Evolutionary conservation across 441 rosid species (phyloP).

Genomic region (Pelargonium australe): DNA sequence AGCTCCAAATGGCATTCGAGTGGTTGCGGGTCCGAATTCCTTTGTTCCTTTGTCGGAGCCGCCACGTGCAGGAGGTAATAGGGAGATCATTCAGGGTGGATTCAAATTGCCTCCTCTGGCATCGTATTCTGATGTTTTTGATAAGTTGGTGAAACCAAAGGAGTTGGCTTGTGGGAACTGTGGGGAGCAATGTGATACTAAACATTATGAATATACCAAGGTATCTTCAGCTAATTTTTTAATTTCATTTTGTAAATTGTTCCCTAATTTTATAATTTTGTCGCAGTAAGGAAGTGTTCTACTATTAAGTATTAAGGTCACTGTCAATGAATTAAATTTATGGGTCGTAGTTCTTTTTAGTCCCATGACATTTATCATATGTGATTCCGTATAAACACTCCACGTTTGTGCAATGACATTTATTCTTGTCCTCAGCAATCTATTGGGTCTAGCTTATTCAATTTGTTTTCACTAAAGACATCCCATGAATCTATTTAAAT

Average conservation of each 20-base stretch:
- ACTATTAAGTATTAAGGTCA: background rate
- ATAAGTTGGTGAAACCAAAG: conserved; percentile 30
- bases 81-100: conserved; percentile 26
- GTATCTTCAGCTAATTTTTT: conserved; percentile 25
- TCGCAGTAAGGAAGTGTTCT: background rate
- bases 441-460: background rate
- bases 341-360: too few species aligned
- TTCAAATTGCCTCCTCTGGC: conserved; percentile 53
- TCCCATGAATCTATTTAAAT: background rate
- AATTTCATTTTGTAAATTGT: background rate
- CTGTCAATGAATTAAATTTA: background rate
- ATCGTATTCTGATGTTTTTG: conserved; percentile 69
- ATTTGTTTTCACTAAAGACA: background rate
- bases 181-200: conserved; percentile 39
- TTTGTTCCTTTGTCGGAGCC: conserved; percentile 50
- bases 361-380: too few species aligned
- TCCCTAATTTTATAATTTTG: background rate
- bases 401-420: background rate
- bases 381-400: background rate
- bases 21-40: conserved; percentile 60
- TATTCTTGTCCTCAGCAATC: background rate
- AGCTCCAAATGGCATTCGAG: conserved; percentile 61
- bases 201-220: conserved; percentile 48
- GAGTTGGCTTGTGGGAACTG: conserved; percentile 45
- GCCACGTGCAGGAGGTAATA: conserved; percentile 17